A percentile compares a stretch with the other conserved stretches of the same genome.
Evolutionary conservation across 2,329 filamentous ascomycete genomes (phyloP).

Genomic region (Aspergillus clavatus): DNA sequence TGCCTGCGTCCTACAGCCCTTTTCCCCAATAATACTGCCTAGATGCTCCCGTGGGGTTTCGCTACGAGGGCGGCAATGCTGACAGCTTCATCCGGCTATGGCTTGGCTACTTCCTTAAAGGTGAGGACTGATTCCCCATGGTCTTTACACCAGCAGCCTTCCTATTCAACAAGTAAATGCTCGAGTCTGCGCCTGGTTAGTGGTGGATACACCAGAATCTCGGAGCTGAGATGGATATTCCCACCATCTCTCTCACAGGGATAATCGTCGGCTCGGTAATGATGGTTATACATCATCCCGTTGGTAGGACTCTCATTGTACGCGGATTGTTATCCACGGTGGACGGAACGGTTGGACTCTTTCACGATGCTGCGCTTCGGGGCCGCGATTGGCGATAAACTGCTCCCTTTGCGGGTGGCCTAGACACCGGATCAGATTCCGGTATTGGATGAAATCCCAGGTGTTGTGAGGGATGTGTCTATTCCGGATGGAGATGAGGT

Average conservation of each 20-base stretch:
- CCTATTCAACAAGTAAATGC: background rate
- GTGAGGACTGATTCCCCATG: background rate
- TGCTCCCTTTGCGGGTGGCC: background rate
- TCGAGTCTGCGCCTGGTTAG: background rate
- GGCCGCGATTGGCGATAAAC: constrained; percentile 4
- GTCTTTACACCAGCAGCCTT: background rate
- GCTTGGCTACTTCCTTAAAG: background rate
- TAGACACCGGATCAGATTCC: background rate
- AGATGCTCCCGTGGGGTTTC: background rate
- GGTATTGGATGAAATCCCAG: background rate
- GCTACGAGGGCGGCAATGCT: background rate
- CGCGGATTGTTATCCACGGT: constrained; percentile 9
- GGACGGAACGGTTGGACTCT: constrained; percentile 17
- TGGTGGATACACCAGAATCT: background rate
- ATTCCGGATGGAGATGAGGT: background rate
- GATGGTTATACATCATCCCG: constrained; percentile 10
- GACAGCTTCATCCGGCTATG: background rate
- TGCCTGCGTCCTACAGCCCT: background rate
- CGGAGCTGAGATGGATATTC: constrained; percentile 7
- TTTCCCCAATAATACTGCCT: background rate
- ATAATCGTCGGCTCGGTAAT: constrained; percentile 9
- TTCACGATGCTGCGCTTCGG: constrained; percentile 19
- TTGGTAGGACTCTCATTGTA: constrained; percentile 14
- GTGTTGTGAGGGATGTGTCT: background rate
- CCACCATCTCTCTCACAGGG: constrained; percentile 4